These are phyloP conservation scores for Dictyophora rubrovolvata DNA, from an alignment of 768 basidiomycete genomes.

Conservation along the genomic window DNA sequence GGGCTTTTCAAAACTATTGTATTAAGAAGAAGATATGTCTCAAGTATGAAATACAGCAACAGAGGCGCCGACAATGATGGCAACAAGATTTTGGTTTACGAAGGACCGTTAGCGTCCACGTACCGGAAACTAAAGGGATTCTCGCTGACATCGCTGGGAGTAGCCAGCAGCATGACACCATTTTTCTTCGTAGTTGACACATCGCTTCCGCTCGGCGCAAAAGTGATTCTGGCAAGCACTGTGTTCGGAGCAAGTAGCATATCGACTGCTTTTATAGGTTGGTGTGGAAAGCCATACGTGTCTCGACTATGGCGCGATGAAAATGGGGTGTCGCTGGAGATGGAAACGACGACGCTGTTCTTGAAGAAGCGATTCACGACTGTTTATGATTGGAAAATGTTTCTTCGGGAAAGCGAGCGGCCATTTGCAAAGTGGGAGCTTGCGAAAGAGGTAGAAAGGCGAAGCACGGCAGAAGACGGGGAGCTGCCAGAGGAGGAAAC, in stretches of 20 bases:
- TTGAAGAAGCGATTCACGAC: constrained; percentile 54
- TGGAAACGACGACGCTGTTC: constrained; percentile 56
- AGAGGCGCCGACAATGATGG: not conserved
- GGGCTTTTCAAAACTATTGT: not conserved
- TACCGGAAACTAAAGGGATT: constrained; percentile 76
- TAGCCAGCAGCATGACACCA: constrained; percentile 61
- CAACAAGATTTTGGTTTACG: constrained; percentile 28
- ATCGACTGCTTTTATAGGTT: constrained; percentile 64
- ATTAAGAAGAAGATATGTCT: not conserved
- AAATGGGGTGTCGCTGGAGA: constrained; percentile 47
- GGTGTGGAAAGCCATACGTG: constrained; percentile 69
- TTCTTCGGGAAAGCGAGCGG: constrained; percentile 54
- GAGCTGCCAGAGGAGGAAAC: constrained; percentile 57
- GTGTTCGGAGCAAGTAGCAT: constrained; percentile 64
- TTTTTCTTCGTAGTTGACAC: constrained; percentile 79
- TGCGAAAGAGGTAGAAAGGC: constrained; percentile 35
- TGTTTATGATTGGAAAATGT: constrained; percentile 59
- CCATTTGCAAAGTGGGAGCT: constrained; percentile 80
- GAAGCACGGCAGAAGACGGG: constrained; percentile 23
- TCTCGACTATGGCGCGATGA: constrained; percentile 43
- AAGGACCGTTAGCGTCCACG: constrained; percentile 61
- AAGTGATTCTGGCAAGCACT: constrained; percentile 54
- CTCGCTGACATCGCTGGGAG: constrained; percentile 65
- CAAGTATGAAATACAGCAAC: not conserved
- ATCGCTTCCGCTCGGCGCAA: constrained; percentile 57